These are phyloP conservation scores for Zelopaecilomyces penicillatus DNA, from an alignment of 2,329 filamentous ascomycete species.

Conservation along the genomic window DNA sequence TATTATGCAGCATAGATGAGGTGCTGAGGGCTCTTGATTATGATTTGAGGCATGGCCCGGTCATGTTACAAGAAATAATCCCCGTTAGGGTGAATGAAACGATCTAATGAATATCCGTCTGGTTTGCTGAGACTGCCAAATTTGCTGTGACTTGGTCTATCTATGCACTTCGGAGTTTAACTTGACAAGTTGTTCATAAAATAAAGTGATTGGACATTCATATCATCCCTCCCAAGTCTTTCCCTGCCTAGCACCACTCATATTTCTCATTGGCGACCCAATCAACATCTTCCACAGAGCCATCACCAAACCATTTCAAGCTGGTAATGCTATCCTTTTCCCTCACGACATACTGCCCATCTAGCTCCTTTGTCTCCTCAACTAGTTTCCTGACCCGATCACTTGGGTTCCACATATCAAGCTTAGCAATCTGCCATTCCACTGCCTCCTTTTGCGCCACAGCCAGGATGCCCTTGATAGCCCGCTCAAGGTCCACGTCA, in stretches of 20 bases:
- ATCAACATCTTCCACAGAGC: constrained; percentile 44
- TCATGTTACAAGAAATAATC: too few relatives aligned
- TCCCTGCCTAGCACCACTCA: constrained; percentile 55
- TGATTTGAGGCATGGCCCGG: too few relatives aligned
- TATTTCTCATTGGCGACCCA: constrained; percentile 75
- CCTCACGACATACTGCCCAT: constrained; percentile 43
- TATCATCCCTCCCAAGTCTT: not conserved
- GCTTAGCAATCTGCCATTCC: constrained; percentile 59
- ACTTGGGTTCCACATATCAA: constrained; percentile 80
- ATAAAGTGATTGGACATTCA: too few relatives aligned
- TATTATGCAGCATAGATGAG: too few relatives aligned
- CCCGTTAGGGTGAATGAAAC: too few relatives aligned
- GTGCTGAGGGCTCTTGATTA: too few relatives aligned
- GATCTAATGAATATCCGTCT: too few relatives aligned
- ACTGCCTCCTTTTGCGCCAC: constrained; percentile 63
- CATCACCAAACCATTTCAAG: constrained; percentile 60
- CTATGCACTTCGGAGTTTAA: too few relatives aligned
- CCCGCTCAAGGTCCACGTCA: constrained; percentile 37
- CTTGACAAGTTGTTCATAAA: too few relatives aligned
- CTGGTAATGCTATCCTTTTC: constrained; percentile 62
- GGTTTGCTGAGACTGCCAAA: too few relatives aligned
- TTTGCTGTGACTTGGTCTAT: too few relatives aligned
- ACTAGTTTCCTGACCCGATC: constrained; percentile 41
- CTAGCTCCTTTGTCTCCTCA: constrained; percentile 34
- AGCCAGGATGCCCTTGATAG: constrained; percentile 54